Conservation (phyloP, 257 asterid genomes). For the Knoxia roxburghii region DNA sequence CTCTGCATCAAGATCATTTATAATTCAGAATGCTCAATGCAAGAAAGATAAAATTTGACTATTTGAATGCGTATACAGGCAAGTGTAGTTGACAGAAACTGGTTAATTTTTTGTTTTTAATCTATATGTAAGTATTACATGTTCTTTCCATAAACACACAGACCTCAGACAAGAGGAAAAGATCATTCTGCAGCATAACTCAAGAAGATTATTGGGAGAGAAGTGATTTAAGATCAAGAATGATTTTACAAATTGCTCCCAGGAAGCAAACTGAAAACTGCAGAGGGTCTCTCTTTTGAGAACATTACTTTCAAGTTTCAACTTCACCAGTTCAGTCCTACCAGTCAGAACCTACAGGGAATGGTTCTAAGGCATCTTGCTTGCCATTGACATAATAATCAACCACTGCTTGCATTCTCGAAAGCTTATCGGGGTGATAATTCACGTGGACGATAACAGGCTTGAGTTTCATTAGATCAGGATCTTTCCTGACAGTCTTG, state of each 20-base stretch:
- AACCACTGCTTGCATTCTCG: slow-evolving; percentile 72
- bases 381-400: slow-evolving; percentile 71
- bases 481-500: slow-evolving; percentile 64
- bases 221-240: not conserved
- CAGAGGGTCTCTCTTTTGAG: not conserved
- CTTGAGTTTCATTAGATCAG: slow-evolving; percentile 46
- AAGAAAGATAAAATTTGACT: not conserved
- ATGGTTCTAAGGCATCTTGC: slow-evolving; percentile 60
- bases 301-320: not conserved
- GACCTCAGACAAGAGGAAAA: not conserved
- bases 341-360: slow-evolving; percentile 65
- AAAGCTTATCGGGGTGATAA: slow-evolving; percentile 71
- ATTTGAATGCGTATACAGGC: not conserved
- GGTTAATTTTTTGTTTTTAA: not conserved
- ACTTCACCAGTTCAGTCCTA: too few species aligned
- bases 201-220: not conserved
- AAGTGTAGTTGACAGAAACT: not conserved
- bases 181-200: not conserved
- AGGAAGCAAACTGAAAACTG: slow-evolving; percentile 5
- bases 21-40: not conserved
- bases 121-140: not conserved
- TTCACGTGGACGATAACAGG: slow-evolving; percentile 78
- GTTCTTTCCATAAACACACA: not conserved
- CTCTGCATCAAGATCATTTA: not conserved
- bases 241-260: not conserved